These are phyloP conservation scores for Penicillium janthinellum DNA, from an alignment of 2,329 filamentous ascomycete genomes.

Conservation along the genomic window DNA sequence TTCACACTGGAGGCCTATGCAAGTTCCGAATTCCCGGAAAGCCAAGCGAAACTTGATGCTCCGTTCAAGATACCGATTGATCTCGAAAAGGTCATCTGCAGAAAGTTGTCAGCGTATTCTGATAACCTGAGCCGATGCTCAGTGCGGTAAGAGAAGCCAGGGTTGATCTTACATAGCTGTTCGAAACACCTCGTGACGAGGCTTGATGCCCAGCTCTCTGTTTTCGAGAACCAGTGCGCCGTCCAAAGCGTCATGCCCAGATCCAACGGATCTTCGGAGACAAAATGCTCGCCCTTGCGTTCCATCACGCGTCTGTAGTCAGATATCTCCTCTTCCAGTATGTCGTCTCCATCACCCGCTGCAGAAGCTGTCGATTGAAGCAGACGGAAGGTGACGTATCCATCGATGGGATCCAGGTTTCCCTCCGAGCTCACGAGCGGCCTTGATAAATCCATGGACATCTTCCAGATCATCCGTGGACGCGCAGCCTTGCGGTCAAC, in stretches of 20 bases:
- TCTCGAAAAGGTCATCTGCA: slow-evolving; percentile 41
- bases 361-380: slow-evolving; percentile 48
- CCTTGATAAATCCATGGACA: slow-evolving; percentile 52
- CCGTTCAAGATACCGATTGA: slow-evolving; percentile 38
- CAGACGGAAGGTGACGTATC: slow-evolving; percentile 54
- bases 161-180: slow-evolving; percentile 37
- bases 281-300: slow-evolving; percentile 46
- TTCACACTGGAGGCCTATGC: slow-evolving; percentile 51
- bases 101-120: not conserved
- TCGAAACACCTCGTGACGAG: slow-evolving; percentile 42
- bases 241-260: slow-evolving; percentile 63
- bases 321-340: slow-evolving; percentile 53
- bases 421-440: slow-evolving; percentile 56
- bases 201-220: slow-evolving; percentile 52
- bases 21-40: slow-evolving; percentile 59
- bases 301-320: slow-evolving; percentile 56
- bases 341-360: slow-evolving; percentile 32
- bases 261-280: slow-evolving; percentile 57
- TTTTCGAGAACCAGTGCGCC: slow-evolving; percentile 52
- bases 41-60: slow-evolving; percentile 47
- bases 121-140: not conserved
- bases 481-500: slow-evolving; percentile 34
- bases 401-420: slow-evolving; percentile 59
- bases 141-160: not conserved
- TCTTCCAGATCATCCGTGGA: slow-evolving; percentile 59